phyloP scores from a whole-genome alignment of 2,329 filamentous ascomycete genomes.

The Coniochaeta sp. region DNA sequence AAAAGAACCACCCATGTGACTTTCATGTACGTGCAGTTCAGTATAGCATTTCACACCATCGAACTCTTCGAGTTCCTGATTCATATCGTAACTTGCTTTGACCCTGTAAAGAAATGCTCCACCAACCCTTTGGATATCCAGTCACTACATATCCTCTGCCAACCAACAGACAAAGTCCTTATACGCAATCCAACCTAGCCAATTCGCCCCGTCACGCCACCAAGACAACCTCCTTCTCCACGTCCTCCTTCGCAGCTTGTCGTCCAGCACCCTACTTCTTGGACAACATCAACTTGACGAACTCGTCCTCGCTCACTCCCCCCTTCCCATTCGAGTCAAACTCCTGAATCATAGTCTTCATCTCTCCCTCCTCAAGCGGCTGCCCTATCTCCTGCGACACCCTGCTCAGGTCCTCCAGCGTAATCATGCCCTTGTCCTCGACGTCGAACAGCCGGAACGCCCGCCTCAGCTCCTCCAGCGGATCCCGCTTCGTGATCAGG shows the following conservation, averaged over 20 bases:
- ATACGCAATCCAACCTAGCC: background rate
- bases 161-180: background rate
- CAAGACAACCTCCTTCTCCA: background rate
- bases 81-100: background rate
- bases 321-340: constrained; percentile 94
- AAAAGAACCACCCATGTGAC: too few relatives aligned
- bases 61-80: too few relatives aligned
- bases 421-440: constrained; percentile 85
- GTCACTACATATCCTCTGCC: background rate
- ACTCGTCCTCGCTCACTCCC: constrained; percentile 62
- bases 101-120: background rate
- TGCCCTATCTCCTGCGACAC: constrained; percentile 90
- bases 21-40: too few relatives aligned
- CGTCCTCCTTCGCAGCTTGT: background rate
- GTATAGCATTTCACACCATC: too few relatives aligned
- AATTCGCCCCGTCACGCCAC: background rate
- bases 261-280: constrained; percentile 16
- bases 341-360: constrained; percentile 95
- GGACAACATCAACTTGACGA: constrained; percentile 53
- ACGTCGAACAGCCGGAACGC: constrained; percentile 93
- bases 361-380: constrained; percentile 84
- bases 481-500: constrained; percentile 75
- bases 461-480: constrained; percentile 80
- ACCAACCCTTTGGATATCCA: background rate
- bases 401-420: constrained; percentile 75